Evolutionary conservation across 1,284 basidiomycete species (phyloP).

Genomic region (Pseudozyma hubeiensis): DNA sequence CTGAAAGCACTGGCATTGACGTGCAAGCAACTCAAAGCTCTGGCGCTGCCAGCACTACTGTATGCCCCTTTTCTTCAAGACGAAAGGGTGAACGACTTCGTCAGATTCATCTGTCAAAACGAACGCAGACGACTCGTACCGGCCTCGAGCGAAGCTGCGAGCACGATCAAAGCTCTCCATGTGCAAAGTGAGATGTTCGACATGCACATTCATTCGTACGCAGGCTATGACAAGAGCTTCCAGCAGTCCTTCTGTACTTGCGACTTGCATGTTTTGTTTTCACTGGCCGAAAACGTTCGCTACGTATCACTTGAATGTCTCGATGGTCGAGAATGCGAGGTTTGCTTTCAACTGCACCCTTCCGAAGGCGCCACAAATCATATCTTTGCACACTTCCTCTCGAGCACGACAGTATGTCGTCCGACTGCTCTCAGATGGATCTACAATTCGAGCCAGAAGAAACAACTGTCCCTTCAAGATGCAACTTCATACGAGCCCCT

Average conservation of each 20-base stretch:
- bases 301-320: background rate
- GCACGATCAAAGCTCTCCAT: too few relatives aligned
- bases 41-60: background rate
- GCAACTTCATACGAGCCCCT: background rate
- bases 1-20: too few relatives aligned
- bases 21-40: background rate
- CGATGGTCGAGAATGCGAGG: background rate
- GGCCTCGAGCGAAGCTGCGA: too few relatives aligned
- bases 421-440: background rate
- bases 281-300: background rate
- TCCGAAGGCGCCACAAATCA: background rate
- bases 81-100: background rate
- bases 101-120: too few relatives aligned
- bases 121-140: too few relatives aligned
- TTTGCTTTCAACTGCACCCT: too few relatives aligned
- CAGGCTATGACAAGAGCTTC: too few relatives aligned
- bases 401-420: background rate
- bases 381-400: background rate
- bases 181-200: background rate
- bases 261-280: background rate
- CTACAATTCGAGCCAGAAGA: too few relatives aligned
- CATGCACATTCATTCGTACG: too few relatives aligned
- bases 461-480: background rate
- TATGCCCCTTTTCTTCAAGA: background rate
- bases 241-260: background rate